phyloP scores from a whole-genome alignment of 306 rosid genomes.

The Chamaecrista fasciculata region DNA sequence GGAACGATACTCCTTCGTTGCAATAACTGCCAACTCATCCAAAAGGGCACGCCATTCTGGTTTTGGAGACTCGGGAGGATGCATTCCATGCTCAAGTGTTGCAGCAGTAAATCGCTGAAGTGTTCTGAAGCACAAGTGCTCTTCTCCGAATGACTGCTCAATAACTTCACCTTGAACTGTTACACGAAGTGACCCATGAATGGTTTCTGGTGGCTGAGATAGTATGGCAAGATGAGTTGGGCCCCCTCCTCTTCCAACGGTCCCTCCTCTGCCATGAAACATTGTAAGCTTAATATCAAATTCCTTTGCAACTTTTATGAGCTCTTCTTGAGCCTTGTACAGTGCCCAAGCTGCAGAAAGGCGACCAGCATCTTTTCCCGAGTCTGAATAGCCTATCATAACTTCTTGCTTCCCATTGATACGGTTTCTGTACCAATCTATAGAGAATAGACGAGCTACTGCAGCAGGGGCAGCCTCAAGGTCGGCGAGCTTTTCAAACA shows the following conservation, averaged over 20 bases:
- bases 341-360: conserved; percentile 85
- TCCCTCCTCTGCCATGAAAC: conserved; percentile 95
- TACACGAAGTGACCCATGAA: conserved; percentile 79
- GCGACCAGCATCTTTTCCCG: conserved; percentile 89
- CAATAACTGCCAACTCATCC: conserved; percentile 83
- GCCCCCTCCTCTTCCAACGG: conserved; percentile 90
- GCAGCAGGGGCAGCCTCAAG: conserved; percentile 84
- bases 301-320: conserved; percentile 68
- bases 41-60: conserved; percentile 89
- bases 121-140: conserved; percentile 83
- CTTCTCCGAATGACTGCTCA: conserved; percentile 88
- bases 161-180: conserved; percentile 93
- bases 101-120: conserved; percentile 89
- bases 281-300: conserved; percentile 74
- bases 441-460: conserved; percentile 69
- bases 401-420: conserved; percentile 89
- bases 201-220: conserved; percentile 90
- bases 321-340: conserved; percentile 85
- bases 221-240: conserved; percentile 90
- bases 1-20: conserved; percentile 75
- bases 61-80: conserved; percentile 73
- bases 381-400: conserved; percentile 91
- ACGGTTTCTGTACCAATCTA: conserved; percentile 78
- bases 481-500: conserved; percentile 84
- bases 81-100: conserved; percentile 93